These are phyloP conservation scores for Penicillium coprophilum DNA, from an alignment of 495 filamentous ascomycete species.

Conservation along the genomic window DNA sequence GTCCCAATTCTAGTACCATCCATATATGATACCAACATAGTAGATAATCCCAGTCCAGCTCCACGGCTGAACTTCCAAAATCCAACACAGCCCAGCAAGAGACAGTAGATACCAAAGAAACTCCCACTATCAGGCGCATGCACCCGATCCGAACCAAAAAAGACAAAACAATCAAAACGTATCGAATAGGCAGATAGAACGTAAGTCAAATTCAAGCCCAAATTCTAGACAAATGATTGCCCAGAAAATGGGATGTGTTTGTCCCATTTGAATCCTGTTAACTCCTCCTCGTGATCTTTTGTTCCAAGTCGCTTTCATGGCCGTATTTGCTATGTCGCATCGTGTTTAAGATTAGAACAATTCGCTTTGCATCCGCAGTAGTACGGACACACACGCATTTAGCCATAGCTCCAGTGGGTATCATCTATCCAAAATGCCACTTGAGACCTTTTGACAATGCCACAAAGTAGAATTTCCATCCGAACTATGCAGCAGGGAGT, in stretches of 20 bases:
- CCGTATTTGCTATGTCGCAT: neutral
- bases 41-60: slow-evolving; percentile 4
- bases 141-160: slow-evolving; percentile 1
- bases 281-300: neutral
- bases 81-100: neutral
- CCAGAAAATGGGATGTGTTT: neutral
- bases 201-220: neutral
- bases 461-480: neutral
- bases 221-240: neutral
- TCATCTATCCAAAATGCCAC: neutral
- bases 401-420: neutral
- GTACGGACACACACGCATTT: neutral
- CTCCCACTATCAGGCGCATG: neutral
- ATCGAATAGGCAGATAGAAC: neutral
- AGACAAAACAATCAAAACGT: neutral
- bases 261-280: neutral
- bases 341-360: neutral
- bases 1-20: slow-evolving; percentile 5
- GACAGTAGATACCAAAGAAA: slow-evolving; percentile 3
- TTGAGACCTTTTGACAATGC: neutral
- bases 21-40: slow-evolving; percentile 6
- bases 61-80: neutral
- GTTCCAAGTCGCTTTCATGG: neutral
- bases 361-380: neutral
- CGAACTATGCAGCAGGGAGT: neutral